These are phyloP conservation scores for Colletotrichum australisinense DNA, from an alignment of 2,329 filamentous ascomycete genomes.

Conservation along the genomic window DNA sequence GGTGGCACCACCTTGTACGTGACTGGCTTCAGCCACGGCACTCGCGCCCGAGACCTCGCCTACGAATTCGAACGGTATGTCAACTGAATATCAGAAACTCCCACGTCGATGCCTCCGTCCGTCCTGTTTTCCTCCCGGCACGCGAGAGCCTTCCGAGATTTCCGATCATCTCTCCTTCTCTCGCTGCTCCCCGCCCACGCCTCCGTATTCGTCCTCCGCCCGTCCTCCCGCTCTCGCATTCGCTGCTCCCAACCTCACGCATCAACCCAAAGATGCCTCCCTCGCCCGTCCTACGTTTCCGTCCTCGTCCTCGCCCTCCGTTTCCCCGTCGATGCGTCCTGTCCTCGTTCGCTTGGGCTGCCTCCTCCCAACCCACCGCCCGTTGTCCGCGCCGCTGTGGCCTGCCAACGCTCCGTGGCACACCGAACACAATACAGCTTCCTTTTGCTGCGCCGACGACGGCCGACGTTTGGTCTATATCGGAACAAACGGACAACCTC, in stretches of 20 bases:
- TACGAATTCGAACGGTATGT: conserved; percentile 99
- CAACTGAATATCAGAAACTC: conserved; percentile 55
- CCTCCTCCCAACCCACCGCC: conserved; percentile 13
- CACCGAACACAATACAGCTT: conserved; percentile 10
- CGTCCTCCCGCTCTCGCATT: conserved; percentile 48
- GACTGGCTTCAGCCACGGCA: conserved; percentile 98
- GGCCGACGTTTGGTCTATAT: conserved; percentile 9
- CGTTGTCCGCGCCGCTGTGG: conserved; percentile 20
- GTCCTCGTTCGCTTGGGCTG: conserved; percentile 30
- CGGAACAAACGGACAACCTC: conserved; percentile 7
- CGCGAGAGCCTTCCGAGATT: conserved; percentile 43
- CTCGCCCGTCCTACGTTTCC: conserved; percentile 38
- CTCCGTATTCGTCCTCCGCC: conserved; percentile 53
- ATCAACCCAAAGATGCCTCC: conserved; percentile 40
- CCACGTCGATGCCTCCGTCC: conserved; percentile 62
- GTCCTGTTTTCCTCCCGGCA: conserved; percentile 50
- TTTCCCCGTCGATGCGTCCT: conserved; percentile 48
- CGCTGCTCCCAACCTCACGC: conserved; percentile 43
- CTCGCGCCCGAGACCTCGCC: conserved; percentile 97
- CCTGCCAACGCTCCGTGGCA: conserved; percentile 26
- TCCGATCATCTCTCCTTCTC: conserved; percentile 43
- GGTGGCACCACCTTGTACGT: conserved; percentile 96
- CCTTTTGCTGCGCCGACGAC: conserved; percentile 17
- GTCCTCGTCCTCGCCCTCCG: conserved; percentile 50
- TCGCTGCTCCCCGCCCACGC: conserved; percentile 48